These are phyloP conservation scores for Cyclocybe aegerita DNA, from an alignment of 768 basidiomycete species.

Conservation along the genomic window DNA sequence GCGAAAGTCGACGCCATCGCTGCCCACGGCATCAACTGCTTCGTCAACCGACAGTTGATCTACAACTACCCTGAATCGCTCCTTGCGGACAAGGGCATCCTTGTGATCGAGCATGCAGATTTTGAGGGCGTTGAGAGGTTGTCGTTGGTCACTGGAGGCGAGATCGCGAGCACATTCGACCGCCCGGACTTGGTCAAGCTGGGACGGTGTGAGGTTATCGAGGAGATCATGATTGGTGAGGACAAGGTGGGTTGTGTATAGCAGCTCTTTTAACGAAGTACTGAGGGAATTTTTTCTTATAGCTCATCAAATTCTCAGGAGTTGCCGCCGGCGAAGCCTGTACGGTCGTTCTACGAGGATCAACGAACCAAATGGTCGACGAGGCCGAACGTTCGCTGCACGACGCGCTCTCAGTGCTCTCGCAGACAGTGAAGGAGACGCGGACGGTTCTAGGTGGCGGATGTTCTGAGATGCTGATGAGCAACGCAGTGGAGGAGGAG, in stretches of 20 bases:
- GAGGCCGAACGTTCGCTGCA: slow-evolving; percentile 98
- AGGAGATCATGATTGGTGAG: slow-evolving; percentile 99
- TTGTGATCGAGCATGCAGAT: slow-evolving; percentile 98
- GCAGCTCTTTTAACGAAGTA: too few species aligned
- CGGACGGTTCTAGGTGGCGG: slow-evolving; percentile 93
- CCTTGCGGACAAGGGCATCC: slow-evolving; percentile 90
- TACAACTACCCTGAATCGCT: slow-evolving; percentile 99
- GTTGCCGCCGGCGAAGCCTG: slow-evolving; percentile 98
- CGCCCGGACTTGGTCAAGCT: slow-evolving; percentile 90
- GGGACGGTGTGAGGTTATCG: slow-evolving; percentile 90
- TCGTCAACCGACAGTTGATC: slow-evolving; percentile 97
- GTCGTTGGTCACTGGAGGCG: slow-evolving; percentile 95
- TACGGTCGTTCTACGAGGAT: slow-evolving; percentile 96
- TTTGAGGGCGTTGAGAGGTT: slow-evolving; percentile 98
- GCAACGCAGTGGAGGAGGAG: slow-evolving; percentile 88
- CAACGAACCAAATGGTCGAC: slow-evolving; percentile 98
- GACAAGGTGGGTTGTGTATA: slow-evolving; percentile 69
- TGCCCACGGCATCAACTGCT: slow-evolving; percentile 92
- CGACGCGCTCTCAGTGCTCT: slow-evolving; percentile 95
- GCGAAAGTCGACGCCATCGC: slow-evolving; percentile 95
- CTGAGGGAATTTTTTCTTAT: neutral
- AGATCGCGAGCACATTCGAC: slow-evolving; percentile 96
- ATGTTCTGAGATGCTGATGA: slow-evolving; percentile 98
- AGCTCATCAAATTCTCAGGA: slow-evolving; percentile 99
- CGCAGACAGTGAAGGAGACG: slow-evolving; percentile 97